Evolutionary conservation across 768 basidiomycete species (phyloP).

Genomic region (Neoboletus magnificus): DNA sequence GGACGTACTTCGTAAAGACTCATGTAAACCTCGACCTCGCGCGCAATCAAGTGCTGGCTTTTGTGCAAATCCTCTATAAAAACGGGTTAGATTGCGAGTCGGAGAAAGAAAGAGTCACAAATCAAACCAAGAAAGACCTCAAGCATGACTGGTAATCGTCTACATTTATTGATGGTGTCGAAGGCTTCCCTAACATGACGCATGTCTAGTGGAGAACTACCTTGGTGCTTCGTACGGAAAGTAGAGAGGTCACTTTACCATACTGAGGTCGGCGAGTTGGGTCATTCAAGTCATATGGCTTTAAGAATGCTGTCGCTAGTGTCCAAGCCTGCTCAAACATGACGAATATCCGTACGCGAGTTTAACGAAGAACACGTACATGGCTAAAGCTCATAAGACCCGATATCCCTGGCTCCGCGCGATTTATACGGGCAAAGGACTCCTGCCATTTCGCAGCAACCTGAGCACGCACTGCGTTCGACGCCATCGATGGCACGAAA

Average conservation of each 20-base stretch:
- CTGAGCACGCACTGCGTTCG: slow-evolving; percentile 60
- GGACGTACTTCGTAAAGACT: slow-evolving; percentile 54
- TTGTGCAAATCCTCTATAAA: slow-evolving; percentile 59
- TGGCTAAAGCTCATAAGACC: slow-evolving; percentile 64
- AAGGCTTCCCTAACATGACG: slow-evolving; percentile 53
- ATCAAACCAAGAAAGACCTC: slow-evolving; percentile 69
- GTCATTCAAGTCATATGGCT: slow-evolving; percentile 51
- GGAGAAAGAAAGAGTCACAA: not conserved
- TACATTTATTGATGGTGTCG: slow-evolving; percentile 52
- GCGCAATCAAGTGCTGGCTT: slow-evolving; percentile 53
- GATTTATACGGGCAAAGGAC: slow-evolving; percentile 61
- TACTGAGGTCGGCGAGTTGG: slow-evolving; percentile 27
- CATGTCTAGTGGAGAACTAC: slow-evolving; percentile 39
- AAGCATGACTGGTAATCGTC: slow-evolving; percentile 59
- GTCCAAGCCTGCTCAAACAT: slow-evolving; percentile 54
- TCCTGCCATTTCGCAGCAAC: slow-evolving; percentile 72
- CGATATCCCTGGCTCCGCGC: slow-evolving; percentile 54
- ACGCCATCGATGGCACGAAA: slow-evolving; percentile 42
- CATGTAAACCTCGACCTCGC: slow-evolving; percentile 61
- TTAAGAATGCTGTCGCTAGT: slow-evolving; percentile 49
- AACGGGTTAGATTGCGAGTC: not conserved
- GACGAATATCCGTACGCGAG: not conserved
- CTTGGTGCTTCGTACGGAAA: not conserved
- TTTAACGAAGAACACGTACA: slow-evolving; percentile 31
- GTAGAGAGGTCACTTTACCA: slow-evolving; percentile 20